Conservation (phyloP, 176 grass and related monocot genomes). For the Oryza australiensis region DNA sequence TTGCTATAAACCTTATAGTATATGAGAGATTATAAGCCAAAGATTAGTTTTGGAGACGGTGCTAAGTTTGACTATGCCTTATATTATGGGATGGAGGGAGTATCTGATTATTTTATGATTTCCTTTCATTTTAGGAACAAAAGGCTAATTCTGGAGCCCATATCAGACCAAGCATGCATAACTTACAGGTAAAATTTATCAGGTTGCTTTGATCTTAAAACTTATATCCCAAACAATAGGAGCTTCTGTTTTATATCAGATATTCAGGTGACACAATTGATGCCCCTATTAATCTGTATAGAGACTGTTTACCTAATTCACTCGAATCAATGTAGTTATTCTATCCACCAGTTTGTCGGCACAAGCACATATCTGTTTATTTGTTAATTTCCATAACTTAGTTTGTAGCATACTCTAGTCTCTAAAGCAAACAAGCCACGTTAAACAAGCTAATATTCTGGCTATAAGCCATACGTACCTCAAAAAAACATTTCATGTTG, state of each 20-base stretch:
- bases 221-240: neutral
- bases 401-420: neutral
- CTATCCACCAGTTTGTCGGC: neutral
- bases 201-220: neutral
- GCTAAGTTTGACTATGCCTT: no score
- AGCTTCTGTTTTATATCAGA: neutral
- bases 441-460: conserved; percentile 7
- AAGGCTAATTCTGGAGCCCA: neutral
- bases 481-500: conserved; percentile 52
- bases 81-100: no score
- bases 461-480: conserved; percentile 42
- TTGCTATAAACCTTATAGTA: no score
- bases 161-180: neutral
- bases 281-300: conserved; percentile 8
- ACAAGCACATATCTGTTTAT: neutral
- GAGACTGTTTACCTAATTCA: neutral
- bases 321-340: neutral
- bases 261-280: neutral
- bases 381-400: neutral
- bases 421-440: conserved; percentile 21
- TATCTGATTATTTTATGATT: neutral
- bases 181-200: neutral
- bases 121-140: neutral
- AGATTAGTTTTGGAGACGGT: no score
- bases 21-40: no score